phyloP scores from a whole-genome alignment of 2,329 filamentous ascomycete genomes.

The Thelonectria discophora region DNA sequence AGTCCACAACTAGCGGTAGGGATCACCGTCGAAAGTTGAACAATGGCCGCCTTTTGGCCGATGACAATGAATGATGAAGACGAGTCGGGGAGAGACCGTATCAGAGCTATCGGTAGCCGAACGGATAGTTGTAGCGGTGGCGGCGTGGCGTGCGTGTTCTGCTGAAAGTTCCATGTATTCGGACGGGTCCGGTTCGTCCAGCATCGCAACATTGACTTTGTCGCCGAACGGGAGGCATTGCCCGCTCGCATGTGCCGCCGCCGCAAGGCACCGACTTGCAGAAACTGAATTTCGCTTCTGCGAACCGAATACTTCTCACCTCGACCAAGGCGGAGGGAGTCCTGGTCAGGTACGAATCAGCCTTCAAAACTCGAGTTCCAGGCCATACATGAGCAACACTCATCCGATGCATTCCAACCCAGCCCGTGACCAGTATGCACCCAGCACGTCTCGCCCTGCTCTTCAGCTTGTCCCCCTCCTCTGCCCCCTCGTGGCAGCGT shows the following conservation, averaged over 20 bases:
- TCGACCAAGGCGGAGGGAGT: background rate
- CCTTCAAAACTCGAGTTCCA: background rate
- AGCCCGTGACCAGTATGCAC: background rate
- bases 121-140: too few species aligned
- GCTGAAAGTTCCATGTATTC: too few species aligned
- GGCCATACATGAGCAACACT: background rate
- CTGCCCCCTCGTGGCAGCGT: background rate
- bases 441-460: background rate
- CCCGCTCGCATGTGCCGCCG: background rate
- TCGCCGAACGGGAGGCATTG: background rate
- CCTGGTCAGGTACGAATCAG: background rate
- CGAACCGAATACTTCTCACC: background rate
- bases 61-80: background rate
- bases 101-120: too few species aligned
- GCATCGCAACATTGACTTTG: background rate
- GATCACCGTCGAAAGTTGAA: background rate
- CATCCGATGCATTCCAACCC: background rate
- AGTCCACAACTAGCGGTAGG: slow-evolving; percentile 7
- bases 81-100: background rate
- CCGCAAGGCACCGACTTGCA: background rate
- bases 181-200: background rate
- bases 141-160: too few species aligned
- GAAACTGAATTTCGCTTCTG: background rate
- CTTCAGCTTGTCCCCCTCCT: background rate
- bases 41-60: background rate